Evolutionary conservation across 1,284 basidiomycete genomes (phyloP).

Genomic region (Cerioporus squamosus): DNA sequence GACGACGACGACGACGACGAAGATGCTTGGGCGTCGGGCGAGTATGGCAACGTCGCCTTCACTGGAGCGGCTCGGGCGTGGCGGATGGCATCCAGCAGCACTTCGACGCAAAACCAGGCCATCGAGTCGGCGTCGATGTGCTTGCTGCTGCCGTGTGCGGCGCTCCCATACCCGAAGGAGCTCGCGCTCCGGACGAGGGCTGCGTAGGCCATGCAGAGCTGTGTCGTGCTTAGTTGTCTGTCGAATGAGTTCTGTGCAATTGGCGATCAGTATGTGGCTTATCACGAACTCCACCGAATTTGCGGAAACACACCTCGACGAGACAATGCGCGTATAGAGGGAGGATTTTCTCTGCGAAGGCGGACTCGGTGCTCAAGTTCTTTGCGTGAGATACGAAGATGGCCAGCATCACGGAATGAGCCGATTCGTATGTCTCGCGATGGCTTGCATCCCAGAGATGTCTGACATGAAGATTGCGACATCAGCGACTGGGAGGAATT

Average conservation of each 20-base stretch:
- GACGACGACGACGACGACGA: slow-evolving; percentile 2
- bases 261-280: neutral
- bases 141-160: neutral
- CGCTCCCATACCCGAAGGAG: slow-evolving; percentile 24
- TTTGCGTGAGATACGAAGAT: slow-evolving; percentile 65
- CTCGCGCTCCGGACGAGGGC: slow-evolving; percentile 64
- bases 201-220: slow-evolving; percentile 69
- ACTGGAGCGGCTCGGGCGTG: slow-evolving; percentile 7
- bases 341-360: slow-evolving; percentile 57
- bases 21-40: neutral
- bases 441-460: slow-evolving; percentile 58
- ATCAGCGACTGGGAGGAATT: neutral
- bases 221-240: slow-evolving; percentile 56
- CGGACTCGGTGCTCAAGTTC: slow-evolving; percentile 28
- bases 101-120: slow-evolving; percentile 64
- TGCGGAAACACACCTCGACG: slow-evolving; percentile 54
- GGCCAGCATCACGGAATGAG: slow-evolving; percentile 75
- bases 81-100: slow-evolving; percentile 49
- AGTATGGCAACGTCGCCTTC: neutral
- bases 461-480: slow-evolving; percentile 35
- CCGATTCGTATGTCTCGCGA: slow-evolving; percentile 73
- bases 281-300: no score
- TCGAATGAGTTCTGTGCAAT: slow-evolving; percentile 64
- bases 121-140: slow-evolving; percentile 40
- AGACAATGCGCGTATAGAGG: slow-evolving; percentile 71